These are phyloP conservation scores for Volvox reticuliferus DNA, from an alignment of 139 green algal species.

Conservation along the genomic window DNA sequence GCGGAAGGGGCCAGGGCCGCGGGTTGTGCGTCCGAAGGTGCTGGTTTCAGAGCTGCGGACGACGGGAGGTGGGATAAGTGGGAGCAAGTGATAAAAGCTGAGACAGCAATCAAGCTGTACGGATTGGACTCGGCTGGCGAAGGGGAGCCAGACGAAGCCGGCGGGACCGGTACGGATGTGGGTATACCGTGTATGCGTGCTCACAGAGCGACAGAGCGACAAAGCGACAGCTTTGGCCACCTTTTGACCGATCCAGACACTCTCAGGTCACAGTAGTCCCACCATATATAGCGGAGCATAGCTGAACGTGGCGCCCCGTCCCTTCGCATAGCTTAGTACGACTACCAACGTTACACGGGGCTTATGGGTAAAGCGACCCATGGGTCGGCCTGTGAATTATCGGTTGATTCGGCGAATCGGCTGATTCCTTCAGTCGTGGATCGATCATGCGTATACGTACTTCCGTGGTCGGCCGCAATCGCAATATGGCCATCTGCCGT, in stretches of 20 bases:
- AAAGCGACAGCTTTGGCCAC: no score
- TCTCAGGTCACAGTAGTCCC: no score
- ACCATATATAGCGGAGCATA: no score
- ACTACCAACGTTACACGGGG: not conserved
- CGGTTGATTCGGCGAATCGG: not conserved
- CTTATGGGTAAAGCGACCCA: not conserved
- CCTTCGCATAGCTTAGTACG: not conserved
- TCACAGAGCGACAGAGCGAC: no score
- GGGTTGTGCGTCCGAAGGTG: no score
- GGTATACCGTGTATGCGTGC: no score
- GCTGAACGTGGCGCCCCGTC: no score
- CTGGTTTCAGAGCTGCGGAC: not conserved
- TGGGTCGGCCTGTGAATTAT: not conserved
- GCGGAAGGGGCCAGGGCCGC: not conserved
- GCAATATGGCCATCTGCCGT: slow-evolving; percentile 29
- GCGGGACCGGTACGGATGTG: not conserved
- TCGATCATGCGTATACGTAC: not conserved
- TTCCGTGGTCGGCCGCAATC: not conserved
- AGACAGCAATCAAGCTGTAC: not conserved
- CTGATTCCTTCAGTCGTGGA: not conserved
- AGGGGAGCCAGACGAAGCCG: not conserved
- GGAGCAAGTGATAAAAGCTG: not conserved
- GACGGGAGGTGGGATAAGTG: not conserved
- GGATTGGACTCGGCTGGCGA: not conserved
- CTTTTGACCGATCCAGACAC: no score